Evolutionary conservation across 352 stramenopile species (phyloP), one percentile per base, ranked within the genome.

Genomic region (Phytophthora megakarya): DNA sequence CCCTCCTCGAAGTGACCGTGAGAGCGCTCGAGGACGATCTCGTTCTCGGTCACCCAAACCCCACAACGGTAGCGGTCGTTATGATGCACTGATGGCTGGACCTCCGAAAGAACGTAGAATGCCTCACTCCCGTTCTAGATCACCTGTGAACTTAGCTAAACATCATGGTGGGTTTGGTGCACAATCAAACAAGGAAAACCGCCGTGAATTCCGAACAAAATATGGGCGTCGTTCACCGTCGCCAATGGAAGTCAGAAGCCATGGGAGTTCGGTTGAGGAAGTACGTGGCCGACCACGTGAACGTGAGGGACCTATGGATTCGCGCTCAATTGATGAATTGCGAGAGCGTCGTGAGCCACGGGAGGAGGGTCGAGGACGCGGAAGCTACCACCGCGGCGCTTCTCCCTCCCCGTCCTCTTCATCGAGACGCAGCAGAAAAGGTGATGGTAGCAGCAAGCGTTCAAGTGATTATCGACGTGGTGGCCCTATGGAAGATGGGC

Each of bases 51-150:
- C 73, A 16, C 61, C 72, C 5, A 67, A 57, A 13, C 22, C 44
- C 35, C 55, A 53, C 46, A 53, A 37, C 37, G 43, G 26, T 57
- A 30, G 30, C n/a, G 43, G 61, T 19, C 67, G 39, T 30, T 66
- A 61, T 42, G 59, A 58, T 39, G 45, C 35, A 8, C 26, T 35
- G 5, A 56, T 49, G 49, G 10, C 3, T 35, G 57, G 39, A 51
- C 51, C 52, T 57, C 22, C 51, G 19, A 71, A 65, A 25, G 45
- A 70, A 40, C 64, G 59, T 23, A 53, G 48, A 5, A 18, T 39
- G 42, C 61, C 43, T 46, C 71, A 32, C 16, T 76, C 68, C 6
- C 72, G 56, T 33, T 85, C 73, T 4, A 68, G 52, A 32, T 85
- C 74, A 4, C 74, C 74, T 51, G 35, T 71, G 8, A 52, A 28